Conservation (phyloP, 139 green algal species). For the Chlamydomonas schloesseri region DNA sequence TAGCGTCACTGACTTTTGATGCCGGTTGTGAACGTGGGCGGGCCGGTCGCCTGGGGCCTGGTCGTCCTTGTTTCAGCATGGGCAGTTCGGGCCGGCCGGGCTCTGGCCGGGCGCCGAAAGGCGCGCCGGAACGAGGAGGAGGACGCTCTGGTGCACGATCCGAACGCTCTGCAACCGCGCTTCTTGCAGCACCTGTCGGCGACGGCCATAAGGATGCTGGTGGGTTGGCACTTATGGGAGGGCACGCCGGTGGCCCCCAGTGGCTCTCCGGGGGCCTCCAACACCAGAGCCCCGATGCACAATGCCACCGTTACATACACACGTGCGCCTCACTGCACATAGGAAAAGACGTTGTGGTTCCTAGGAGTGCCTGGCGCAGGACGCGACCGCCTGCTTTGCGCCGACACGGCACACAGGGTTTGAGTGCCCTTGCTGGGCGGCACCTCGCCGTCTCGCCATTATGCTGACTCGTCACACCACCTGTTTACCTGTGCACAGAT, state of each 20-base stretch:
- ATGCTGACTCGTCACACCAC: too few species aligned
- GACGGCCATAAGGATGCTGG: slow-evolving; percentile 42
- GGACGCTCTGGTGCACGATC: neutral
- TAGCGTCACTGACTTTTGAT: neutral
- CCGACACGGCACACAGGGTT: too few species aligned
- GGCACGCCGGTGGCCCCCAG: too few species aligned
- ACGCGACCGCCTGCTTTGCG: too few species aligned
- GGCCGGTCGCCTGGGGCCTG: slow-evolving; percentile 22
- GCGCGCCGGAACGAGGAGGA: neutral
- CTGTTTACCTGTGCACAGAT: neutral
- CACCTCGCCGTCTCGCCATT: too few species aligned
- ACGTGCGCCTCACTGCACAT: too few species aligned
- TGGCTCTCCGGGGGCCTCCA: too few species aligned
- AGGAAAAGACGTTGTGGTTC: too few species aligned
- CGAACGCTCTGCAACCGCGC: neutral
- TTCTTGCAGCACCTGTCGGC: slow-evolving; percentile 24
- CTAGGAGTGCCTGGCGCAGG: too few species aligned
- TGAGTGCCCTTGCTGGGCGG: too few species aligned
- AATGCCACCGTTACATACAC: too few species aligned
- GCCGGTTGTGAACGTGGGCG: slow-evolving; percentile 22
- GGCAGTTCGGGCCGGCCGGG: slow-evolving; percentile 2
- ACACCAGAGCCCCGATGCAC: too few species aligned
- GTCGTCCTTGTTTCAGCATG: slow-evolving; percentile 18
- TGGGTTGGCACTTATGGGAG: neutral
- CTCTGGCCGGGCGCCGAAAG: neutral